Evolutionary conservation across 495 filamentous ascomycete genomes (phyloP).

Genomic region (Talaromyces adpressus): DNA sequence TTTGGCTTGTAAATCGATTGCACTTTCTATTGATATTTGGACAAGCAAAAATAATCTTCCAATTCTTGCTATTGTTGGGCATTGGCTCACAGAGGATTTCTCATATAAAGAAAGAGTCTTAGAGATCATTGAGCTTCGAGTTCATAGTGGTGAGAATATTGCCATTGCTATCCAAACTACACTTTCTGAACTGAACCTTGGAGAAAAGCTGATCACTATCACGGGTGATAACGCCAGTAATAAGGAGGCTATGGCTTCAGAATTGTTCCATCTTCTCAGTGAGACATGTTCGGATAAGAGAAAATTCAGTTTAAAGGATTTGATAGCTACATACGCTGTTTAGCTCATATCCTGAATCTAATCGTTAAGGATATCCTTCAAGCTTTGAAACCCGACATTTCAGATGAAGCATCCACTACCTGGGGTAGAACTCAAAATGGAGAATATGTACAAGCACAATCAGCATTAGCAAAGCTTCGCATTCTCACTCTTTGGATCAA

Average conservation of each 20-base stretch:
- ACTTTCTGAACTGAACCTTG: constrained; percentile 1
- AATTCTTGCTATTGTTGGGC: constrained; percentile 11
- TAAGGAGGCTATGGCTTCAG: constrained; percentile 7
- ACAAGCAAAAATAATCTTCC: constrained; percentile 12
- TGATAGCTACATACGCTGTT: constrained; percentile 13
- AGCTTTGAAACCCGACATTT: constrained; percentile 1
- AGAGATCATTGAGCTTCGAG: constrained; percentile 11
- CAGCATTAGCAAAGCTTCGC: constrained; percentile 8
- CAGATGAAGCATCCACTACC: constrained; percentile 1
- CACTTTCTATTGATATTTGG: constrained; percentile 10
- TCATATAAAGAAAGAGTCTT: constrained; percentile 10
- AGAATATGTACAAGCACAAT: not conserved
- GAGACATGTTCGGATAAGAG: not conserved
- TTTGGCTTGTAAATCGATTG: constrained; percentile 11
- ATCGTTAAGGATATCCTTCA: constrained; percentile 13
- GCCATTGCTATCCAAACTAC: constrained; percentile 9
- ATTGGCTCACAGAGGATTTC: constrained; percentile 14
- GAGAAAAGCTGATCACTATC: not conserved
- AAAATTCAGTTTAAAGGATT: constrained; percentile 3
- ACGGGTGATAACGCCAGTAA: constrained; percentile 7
- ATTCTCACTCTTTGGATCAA: constrained; percentile 12
- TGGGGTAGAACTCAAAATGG: constrained; percentile 1
- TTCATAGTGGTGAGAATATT: constrained; percentile 11
- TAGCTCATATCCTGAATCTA: constrained; percentile 13
- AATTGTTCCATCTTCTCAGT: constrained; percentile 6